These are phyloP conservation scores for Eimeria acervulina DNA, from an alignment of 169 alveolate genomes.

Conservation along the genomic window DNA sequence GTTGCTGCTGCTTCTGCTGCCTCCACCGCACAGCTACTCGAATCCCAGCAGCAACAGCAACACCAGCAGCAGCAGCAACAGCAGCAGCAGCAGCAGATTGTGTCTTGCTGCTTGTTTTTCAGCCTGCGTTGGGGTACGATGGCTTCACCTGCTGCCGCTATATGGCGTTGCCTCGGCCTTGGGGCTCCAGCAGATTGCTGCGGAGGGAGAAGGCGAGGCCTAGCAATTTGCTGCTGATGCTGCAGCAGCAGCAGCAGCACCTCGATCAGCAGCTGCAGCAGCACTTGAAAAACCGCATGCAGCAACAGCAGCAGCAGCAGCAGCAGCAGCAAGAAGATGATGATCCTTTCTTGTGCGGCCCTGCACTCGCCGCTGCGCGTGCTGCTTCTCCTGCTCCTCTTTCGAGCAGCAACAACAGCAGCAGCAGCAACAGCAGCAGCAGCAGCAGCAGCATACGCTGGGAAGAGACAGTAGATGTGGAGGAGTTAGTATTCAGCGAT, in stretches of 20 bases:
- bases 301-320: conserved; percentile 52
- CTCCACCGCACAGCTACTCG: neutral
- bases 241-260: conserved; percentile 48
- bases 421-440: conserved; percentile 34
- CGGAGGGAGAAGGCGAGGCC: conserved; percentile 47
- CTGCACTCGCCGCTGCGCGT: neutral
- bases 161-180: neutral
- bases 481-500: neutral
- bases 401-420: neutral
- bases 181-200: conserved; percentile 17
- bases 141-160: conserved; percentile 30
- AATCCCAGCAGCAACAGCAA: neutral
- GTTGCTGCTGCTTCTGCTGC: conserved; percentile 35
- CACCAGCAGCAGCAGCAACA: neutral
- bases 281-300: conserved; percentile 6
- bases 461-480: conserved; percentile 9
- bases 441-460: neutral
- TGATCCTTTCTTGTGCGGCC: conserved; percentile 14
- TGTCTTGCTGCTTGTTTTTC: neutral
- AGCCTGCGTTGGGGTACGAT: conserved; percentile 21
- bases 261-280: neutral
- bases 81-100: neutral
- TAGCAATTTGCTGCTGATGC: conserved; percentile 2
- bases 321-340: neutral
- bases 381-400: too few species aligned